Evolutionary conservation across 2,329 filamentous ascomycete species (phyloP).

Genomic region (Scleromitrula shiraiana): DNA sequence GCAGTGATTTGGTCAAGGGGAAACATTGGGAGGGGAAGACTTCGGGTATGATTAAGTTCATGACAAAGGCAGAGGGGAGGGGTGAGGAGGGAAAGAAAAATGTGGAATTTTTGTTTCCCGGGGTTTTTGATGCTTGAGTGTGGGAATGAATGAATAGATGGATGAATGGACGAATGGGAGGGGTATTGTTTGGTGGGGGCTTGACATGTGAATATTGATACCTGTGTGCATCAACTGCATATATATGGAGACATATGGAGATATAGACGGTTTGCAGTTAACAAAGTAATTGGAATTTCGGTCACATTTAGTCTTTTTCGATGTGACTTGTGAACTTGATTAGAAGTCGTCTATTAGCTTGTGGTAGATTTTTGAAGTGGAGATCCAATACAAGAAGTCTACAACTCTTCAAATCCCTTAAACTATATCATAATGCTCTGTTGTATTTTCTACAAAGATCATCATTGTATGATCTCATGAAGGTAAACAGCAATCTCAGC

Average conservation of each 20-base stretch:
- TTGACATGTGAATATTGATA: constrained; percentile 1
- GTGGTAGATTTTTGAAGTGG: no score
- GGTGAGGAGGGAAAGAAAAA: constrained; percentile 68
- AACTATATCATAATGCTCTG: no score
- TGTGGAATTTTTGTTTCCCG: constrained; percentile 81
- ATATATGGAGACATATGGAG: neutral
- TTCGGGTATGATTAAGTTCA: constrained; percentile 70
- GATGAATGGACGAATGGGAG: neutral
- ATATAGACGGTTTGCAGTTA: neutral
- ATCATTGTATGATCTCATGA: no score
- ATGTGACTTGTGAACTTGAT: no score
- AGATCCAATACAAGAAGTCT: no score
- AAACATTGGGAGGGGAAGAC: constrained; percentile 73
- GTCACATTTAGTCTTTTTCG: no score
- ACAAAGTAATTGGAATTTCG: no score
- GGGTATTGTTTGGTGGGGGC: no score
- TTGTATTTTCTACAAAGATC: no score
- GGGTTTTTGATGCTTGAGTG: constrained; percentile 27
- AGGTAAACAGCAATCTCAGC: no score
- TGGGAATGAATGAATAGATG: neutral
- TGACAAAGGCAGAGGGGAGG: constrained; percentile 72
- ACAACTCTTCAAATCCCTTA: no score
- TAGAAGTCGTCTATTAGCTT: no score
- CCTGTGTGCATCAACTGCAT: constrained; percentile 2
- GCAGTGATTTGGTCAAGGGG: constrained; percentile 65